These are phyloP conservation scores for Filosporella fistucella DNA, from an alignment of 495 filamentous ascomycete species.

Conservation along the genomic window DNA sequence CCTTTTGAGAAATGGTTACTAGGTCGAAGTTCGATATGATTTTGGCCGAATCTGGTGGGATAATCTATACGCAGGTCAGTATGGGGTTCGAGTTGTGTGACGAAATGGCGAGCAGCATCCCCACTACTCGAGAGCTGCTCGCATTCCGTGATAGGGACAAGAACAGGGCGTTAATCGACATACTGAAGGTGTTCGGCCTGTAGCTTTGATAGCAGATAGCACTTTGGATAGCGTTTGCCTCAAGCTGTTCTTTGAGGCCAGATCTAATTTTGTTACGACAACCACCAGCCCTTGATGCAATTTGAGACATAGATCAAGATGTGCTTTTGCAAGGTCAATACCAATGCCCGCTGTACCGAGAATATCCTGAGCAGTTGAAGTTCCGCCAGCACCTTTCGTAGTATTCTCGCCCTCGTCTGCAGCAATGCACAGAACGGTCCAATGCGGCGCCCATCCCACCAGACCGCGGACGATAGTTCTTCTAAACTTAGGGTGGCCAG, in stretches of 20 bases:
- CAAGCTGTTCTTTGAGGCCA: constrained; percentile 69
- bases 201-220: constrained; percentile 71
- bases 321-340: constrained; percentile 68
- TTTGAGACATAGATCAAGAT: constrained; percentile 83
- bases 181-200: constrained; percentile 67
- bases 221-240: constrained; percentile 64
- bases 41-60: constrained; percentile 42
- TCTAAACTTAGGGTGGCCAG: constrained; percentile 81
- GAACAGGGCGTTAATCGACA: too few relatives aligned
- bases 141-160: too few relatives aligned
- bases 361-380: constrained; percentile 41
- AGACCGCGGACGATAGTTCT: constrained; percentile 83
- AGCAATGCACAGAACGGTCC: constrained; percentile 78
- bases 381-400: constrained; percentile 26
- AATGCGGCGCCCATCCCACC: constrained; percentile 92
- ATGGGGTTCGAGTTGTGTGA: too few relatives aligned
- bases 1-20: constrained; percentile 31
- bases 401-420: constrained; percentile 62
- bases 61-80: too few relatives aligned
- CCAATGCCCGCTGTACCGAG: constrained; percentile 43
- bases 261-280: constrained; percentile 85
- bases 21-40: constrained; percentile 26
- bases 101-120: too few relatives aligned
- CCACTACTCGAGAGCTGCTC: too few relatives aligned
- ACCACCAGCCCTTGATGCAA: constrained; percentile 71